phyloP scores from a whole-genome alignment of 805 yeast species.

The Tetrapisispora namnaoensis region DNA sequence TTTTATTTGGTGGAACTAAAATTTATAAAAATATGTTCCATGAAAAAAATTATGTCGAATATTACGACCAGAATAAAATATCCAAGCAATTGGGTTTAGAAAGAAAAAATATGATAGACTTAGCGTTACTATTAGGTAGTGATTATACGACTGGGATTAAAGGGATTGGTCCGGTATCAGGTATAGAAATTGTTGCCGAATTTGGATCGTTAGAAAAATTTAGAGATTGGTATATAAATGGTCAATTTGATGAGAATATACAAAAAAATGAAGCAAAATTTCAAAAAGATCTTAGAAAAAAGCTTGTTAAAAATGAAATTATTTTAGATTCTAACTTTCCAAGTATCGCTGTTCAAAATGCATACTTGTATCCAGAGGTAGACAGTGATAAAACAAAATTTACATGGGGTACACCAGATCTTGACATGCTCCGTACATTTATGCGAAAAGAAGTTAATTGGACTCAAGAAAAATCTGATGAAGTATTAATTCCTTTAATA shows the following conservation, averaged over 20 bases:
- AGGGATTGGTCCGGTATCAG: slow-evolving; percentile 90
- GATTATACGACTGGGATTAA: slow-evolving; percentile 91
- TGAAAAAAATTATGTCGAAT: slow-evolving; percentile 86
- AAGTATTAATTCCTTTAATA: slow-evolving; percentile 76
- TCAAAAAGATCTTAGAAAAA: slow-evolving; percentile 46
- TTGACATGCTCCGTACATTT: slow-evolving; percentile 66
- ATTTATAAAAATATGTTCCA: slow-evolving; percentile 91
- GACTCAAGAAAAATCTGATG: slow-evolving; percentile 67
- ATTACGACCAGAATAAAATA: slow-evolving; percentile 55
- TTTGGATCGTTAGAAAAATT: slow-evolving; percentile 42
- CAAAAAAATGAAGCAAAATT: slow-evolving; percentile 38
- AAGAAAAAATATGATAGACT: slow-evolving; percentile 56
- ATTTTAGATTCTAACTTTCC: slow-evolving; percentile 61
- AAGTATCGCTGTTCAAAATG: slow-evolving; percentile 53
- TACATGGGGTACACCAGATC: slow-evolving; percentile 83
- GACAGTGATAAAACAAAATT: slow-evolving; percentile 71
- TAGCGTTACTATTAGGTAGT: slow-evolving; percentile 82
- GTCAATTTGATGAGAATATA: slow-evolving; percentile 34
- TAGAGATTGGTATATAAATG: slow-evolving; percentile 34
- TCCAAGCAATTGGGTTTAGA: slow-evolving; percentile 52
- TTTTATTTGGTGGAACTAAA: slow-evolving; percentile 77
- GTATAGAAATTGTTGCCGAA: slow-evolving; percentile 83
- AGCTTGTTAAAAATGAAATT: slow-evolving; percentile 44
- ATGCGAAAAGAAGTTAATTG: slow-evolving; percentile 69
- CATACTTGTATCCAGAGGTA: slow-evolving; percentile 73